A percentile compares a stretch with the other conserved stretches of the same genome.
Conservation (phyloP, 2,329 filamentous ascomycete genomes). For the Epichloe gansuensis region DNA sequence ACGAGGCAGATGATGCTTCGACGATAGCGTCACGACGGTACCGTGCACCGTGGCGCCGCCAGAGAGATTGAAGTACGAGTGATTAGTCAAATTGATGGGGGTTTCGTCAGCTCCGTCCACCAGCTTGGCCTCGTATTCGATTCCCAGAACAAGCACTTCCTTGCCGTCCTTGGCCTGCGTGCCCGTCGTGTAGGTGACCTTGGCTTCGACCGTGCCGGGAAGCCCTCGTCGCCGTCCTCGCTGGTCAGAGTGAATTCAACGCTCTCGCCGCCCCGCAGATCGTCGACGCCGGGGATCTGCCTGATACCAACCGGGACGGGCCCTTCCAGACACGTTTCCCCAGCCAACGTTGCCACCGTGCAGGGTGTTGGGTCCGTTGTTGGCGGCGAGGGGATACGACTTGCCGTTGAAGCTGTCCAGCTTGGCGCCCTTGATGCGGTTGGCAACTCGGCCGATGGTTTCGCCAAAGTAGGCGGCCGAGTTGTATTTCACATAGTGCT, state of each 20-base stretch:
- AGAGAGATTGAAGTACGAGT: conserved; percentile 66
- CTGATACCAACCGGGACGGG: conserved; percentile 47
- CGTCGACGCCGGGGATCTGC: conserved; percentile 36
- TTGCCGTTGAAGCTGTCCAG: conserved; percentile 62
- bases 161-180: conserved; percentile 51
- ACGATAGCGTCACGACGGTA: conserved; percentile 54
- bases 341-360: conserved; percentile 66
- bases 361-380: conserved; percentile 66
- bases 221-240: conserved; percentile 77
- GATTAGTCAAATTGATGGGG: conserved; percentile 85
- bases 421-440: conserved; percentile 63
- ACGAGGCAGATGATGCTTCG: conserved; percentile 57
- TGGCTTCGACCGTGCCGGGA: conserved; percentile 69
- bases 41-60: conserved; percentile 40
- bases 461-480: conserved; percentile 78
- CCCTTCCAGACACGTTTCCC: conserved; percentile 69
- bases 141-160: conserved; percentile 59
- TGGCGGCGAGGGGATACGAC: conserved; percentile 57
- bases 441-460: conserved; percentile 78
- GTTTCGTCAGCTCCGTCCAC: conserved; percentile 77
- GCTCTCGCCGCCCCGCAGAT: conserved; percentile 49
- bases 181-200: conserved; percentile 66
- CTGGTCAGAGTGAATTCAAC: conserved; percentile 56
- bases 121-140: conserved; percentile 84
- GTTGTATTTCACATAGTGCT: conserved; percentile 66